Evolutionary conservation across 768 basidiomycete species (phyloP).

Genomic region (Chalciporus sphaerocephalus): DNA sequence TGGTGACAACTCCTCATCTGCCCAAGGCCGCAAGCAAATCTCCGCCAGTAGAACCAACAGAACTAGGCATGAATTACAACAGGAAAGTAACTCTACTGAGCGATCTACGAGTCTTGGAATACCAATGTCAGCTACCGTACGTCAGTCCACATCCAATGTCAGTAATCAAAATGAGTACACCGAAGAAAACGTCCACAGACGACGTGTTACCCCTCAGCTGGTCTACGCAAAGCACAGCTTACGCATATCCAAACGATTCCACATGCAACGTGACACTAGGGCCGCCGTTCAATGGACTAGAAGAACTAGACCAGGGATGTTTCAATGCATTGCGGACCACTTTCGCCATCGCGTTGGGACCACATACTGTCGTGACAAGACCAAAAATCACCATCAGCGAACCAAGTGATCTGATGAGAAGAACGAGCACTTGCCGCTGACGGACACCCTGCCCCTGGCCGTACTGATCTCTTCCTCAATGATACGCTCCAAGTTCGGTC

Average conservation of each 20-base stretch:
- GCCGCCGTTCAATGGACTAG: conserved; percentile 27
- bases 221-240: too few species aligned
- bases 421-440: conserved; percentile 36
- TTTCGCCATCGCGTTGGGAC: conserved; percentile 34
- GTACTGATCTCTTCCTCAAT: conserved; percentile 33
- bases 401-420: background rate
- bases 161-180: too few species aligned
- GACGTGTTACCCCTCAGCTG: too few species aligned
- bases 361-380: conserved; percentile 49
- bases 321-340: conserved; percentile 37
- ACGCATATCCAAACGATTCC: conserved; percentile 35
- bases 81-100: too few species aligned
- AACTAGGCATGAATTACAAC: too few species aligned
- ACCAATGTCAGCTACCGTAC: too few species aligned
- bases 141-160: too few species aligned
- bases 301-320: conserved; percentile 25
- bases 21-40: too few species aligned
- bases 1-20: too few species aligned
- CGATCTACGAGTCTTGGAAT: too few species aligned
- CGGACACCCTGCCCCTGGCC: conserved; percentile 34
- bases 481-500: conserved; percentile 38
- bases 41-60: too few species aligned
- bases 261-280: conserved; percentile 32
- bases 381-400: background rate
- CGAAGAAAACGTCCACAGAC: too few species aligned